Base-by-base conservation (phyloP, 768 basidiomycete species). In the Amanita rimosa region DNA sequence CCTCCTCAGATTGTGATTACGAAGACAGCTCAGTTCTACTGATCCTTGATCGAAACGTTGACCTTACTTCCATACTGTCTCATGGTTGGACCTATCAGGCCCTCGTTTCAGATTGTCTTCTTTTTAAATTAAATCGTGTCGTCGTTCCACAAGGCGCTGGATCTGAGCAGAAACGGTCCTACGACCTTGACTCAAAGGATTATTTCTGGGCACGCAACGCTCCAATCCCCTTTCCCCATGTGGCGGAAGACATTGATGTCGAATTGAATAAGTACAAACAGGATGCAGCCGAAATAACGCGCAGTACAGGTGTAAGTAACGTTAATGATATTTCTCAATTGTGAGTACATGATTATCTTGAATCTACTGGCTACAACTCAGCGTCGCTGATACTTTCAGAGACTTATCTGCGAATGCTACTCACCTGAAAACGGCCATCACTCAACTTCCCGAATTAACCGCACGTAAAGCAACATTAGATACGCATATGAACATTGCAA, bases 61-160 rank as follows among this genome's bases (percentile, higher is more conserved):
- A 99, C 60, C 73, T 99, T 11, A 86, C 92, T 1, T 85, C 96
- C 6, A 88, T 94, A 72, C 62, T 99, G 16, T 85, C 88, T 1
- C 96, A 99, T 59, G 94, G 94, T 2, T 99, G 96, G 96, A 98
- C 96, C 34, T 99, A 99, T 58, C 96, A 99, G 66, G 92, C 96
- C 0, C 79, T 99, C 24, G 87, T 98, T 1, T 96, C 95, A 21
- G 96, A 99, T 61, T 98, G 96, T 55, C 79, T 99, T 31, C 87
- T 95, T 50, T 94, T 99, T 73, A 94, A 89, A 64, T 76, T 99
- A 14, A 98, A 98, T 64, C 82, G 95, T 6, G 92, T 99, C 5
- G 81, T 89, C 1, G 83, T 99, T 27, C 73, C 80, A 1, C 75
- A 51, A 27, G 38, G 42, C 76, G 45, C 75, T 84, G 47, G 75